Base-by-base conservation (phyloP, 1,284 basidiomycete genomes). In the Mycena citricolor region DNA sequence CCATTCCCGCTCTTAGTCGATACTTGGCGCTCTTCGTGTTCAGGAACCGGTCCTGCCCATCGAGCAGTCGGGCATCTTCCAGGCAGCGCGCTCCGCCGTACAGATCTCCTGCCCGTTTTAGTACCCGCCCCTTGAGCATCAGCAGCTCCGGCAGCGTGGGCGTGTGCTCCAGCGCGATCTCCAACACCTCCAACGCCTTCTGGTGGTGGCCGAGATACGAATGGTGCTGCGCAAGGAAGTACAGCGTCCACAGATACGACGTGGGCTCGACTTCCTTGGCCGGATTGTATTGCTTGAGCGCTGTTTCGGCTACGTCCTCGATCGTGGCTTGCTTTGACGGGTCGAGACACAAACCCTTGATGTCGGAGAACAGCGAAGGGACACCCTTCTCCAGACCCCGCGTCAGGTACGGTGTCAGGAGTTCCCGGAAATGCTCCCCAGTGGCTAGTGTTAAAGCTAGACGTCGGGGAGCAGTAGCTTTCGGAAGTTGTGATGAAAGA, bases 21-120 rank as follows among this genome's bases (percentile, higher is more conserved):
- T 99, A 99, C 65, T 98, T 98, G 1, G 86, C 94, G 35, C 81
- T 79, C 64, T 99, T 99, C 34, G 89, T 90, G 66, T 99, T 99
- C 57, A 99, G 67, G 71, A 94, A 98, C 26, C 97, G 74, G 65
- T 99, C 97, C 65, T 99, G 97, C 0, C 92, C 86, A 62, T 99
- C 97, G 30, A 99, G 69, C 17, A 78, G 62, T 35, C 94, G 73
- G 0, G 95, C 94, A 21, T 90, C 85, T 56, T 95, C 86, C 69
- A 95, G 80, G 32, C 78, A 76, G 21, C 74, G 66, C 0, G 89
- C 87, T 0, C 94, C 95, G 0, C 83, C 86, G 29, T 76, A 65
- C 2, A 76, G 71, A 56, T 97, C 92, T 0, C 95, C 95, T 0
- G 84, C 77, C 4, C 94, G 82, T 62, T 99, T 99, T 36, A 97